phyloP scores from a whole-genome alignment of 106 monocot genomes.

The Amphibolis antarctica region DNA sequence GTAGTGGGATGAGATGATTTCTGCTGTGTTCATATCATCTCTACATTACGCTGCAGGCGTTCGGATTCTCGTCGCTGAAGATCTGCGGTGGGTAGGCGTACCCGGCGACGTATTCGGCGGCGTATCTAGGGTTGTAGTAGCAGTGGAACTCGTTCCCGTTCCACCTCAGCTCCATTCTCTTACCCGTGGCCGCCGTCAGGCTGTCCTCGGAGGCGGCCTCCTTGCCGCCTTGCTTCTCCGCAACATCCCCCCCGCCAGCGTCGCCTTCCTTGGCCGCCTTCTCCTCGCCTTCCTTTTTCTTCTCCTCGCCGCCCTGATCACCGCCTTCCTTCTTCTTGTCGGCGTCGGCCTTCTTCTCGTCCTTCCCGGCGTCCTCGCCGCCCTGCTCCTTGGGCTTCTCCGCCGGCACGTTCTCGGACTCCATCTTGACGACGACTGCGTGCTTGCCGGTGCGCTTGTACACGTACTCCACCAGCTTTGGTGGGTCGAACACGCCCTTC shows the following conservation, averaged over 20 bases:
- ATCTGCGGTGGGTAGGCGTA: constrained; percentile 34
- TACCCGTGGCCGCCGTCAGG: constrained; percentile 14
- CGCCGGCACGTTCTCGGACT: constrained; percentile 33
- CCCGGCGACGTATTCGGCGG: constrained; percentile 19
- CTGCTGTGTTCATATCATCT: background rate
- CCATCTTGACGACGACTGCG: constrained; percentile 47
- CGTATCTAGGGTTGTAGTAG: constrained; percentile 27
- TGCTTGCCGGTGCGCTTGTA: constrained; percentile 81
- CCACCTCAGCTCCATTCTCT: constrained; percentile 32
- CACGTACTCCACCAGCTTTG: constrained; percentile 53
- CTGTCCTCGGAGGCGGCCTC: constrained; percentile 3
- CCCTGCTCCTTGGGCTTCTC: constrained; percentile 8
- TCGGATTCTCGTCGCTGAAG: constrained; percentile 29
- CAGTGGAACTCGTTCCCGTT: constrained; percentile 54
- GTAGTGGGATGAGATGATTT: too few species aligned
- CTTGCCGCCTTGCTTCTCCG: constrained; percentile 15
- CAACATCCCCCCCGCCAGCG: background rate
- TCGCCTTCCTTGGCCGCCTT: background rate
- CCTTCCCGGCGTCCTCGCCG: constrained; percentile 1
- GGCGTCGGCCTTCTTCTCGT: constrained; percentile 1
- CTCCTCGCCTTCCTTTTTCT: constrained; percentile 6
- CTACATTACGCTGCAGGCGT: constrained; percentile 23
- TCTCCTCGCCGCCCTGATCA: too few species aligned
- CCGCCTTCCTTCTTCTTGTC: constrained; percentile 3
- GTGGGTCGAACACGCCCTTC: constrained; percentile 51